Evolutionary conservation across 73 alveolate species (phyloP).

Genomic region (Effrenium voratum): DNA sequence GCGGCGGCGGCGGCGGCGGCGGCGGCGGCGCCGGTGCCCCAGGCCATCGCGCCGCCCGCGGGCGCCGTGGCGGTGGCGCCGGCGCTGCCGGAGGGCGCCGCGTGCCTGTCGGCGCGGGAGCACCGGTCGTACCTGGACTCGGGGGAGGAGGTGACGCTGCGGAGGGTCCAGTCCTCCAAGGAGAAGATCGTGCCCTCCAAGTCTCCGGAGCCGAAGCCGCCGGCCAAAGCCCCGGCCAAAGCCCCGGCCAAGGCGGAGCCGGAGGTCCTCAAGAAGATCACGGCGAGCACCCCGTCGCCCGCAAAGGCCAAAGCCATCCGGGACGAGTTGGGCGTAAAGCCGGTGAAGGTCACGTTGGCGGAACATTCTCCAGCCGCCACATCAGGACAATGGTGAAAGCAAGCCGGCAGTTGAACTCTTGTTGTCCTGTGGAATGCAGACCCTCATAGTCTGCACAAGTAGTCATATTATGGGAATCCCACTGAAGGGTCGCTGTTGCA

Average conservation of each 20-base stretch:
- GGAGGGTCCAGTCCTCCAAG: no score
- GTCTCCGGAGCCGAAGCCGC: neutral
- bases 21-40: neutral
- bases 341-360: neutral
- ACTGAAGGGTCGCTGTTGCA: no score
- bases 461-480: no score
- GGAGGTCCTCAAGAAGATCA: neutral
- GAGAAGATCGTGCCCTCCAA: no score
- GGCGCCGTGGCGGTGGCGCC: neutral
- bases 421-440: no score
- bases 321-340: neutral
- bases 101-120: neutral
- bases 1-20: neutral
- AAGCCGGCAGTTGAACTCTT: no score
- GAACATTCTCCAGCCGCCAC: neutral
- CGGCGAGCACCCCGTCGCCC: conserved; percentile 43
- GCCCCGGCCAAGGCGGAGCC: neutral
- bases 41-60: neutral
- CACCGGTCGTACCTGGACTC: no score
- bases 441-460: no score
- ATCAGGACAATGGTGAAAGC: no score
- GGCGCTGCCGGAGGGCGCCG: neutral
- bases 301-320: conserved; percentile 65
- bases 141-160: no score
- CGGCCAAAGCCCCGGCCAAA: neutral